Conservation (phyloP, 2,329 filamentous ascomycete species). For the Ascochyta pisi region DNA sequence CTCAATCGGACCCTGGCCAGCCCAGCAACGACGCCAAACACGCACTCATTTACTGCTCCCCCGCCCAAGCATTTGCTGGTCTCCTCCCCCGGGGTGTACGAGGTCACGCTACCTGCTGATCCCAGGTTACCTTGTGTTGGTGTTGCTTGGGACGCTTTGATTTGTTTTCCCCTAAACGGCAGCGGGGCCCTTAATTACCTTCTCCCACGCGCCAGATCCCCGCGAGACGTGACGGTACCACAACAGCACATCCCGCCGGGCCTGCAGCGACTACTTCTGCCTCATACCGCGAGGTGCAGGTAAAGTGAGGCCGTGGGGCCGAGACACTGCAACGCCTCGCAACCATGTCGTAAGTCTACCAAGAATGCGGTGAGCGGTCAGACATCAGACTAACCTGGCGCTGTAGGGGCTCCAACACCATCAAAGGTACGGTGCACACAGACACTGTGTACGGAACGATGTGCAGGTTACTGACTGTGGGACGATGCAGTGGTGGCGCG, state of each 20-base stretch:
- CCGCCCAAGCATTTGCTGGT: slow-evolving; percentile 5
- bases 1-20: slow-evolving; percentile 21
- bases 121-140: slow-evolving; percentile 3
- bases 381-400: slow-evolving; percentile 51
- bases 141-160: slow-evolving; percentile 23
- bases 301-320: slow-evolving; percentile 47
- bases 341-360: slow-evolving; percentile 49
- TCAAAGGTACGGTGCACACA: slow-evolving; percentile 50
- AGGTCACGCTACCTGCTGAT: slow-evolving; percentile 3
- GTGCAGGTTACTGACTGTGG: slow-evolving; percentile 34
- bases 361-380: slow-evolving; percentile 18
- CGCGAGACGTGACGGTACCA: slow-evolving; percentile 41
- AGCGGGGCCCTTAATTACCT: slow-evolving; percentile 41
- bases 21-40: slow-evolving; percentile 18
- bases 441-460: background rate
- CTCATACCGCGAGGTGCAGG: slow-evolving; percentile 25
- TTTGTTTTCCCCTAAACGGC: slow-evolving; percentile 40
- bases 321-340: slow-evolving; percentile 35
- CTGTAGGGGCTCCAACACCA: slow-evolving; percentile 53
- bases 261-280: slow-evolving; percentile 29
- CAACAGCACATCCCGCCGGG: slow-evolving; percentile 32
- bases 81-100: slow-evolving; percentile 3
- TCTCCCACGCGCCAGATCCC: slow-evolving; percentile 39
- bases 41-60: slow-evolving; percentile 12
- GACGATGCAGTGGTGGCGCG: slow-evolving; percentile 80